Percentiles rank a stretch among this genome's conserved stretches.
phyloP scores from a whole-genome alignment of 768 basidiomycete genomes.

The Russula earlei region DNA sequence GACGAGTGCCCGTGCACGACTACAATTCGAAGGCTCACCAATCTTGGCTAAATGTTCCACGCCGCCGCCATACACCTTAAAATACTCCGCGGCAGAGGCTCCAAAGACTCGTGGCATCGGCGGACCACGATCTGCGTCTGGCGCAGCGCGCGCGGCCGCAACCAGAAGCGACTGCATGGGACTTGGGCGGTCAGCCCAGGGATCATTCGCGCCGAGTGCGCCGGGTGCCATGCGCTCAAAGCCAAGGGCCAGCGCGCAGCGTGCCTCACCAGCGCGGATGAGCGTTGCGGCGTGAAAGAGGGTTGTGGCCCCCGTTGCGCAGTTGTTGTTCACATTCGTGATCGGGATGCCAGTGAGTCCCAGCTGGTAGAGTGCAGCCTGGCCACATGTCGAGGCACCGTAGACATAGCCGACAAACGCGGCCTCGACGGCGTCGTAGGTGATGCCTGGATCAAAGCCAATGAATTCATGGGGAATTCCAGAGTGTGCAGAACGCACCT shows the following conservation, averaged over 20 bases:
- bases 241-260: conserved; percentile 74
- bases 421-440: conserved; percentile 63
- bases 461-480: background rate
- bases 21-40: conserved; percentile 34
- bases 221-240: conserved; percentile 82
- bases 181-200: conserved; percentile 44
- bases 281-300: conserved; percentile 64
- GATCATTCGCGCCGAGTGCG: conserved; percentile 40
- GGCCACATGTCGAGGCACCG: conserved; percentile 71
- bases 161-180: conserved; percentile 40
- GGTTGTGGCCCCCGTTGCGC: conserved; percentile 73
- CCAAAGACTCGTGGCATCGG: conserved; percentile 65
- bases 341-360: conserved; percentile 80
- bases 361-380: conserved; percentile 75
- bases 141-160: conserved; percentile 38
- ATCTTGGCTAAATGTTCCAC: conserved; percentile 67
- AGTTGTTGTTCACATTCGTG: conserved; percentile 83
- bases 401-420: conserved; percentile 75
- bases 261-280: conserved; percentile 58
- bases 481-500: conserved; percentile 31
- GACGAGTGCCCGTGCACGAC: background rate
- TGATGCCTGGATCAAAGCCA: conserved; percentile 47
- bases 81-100: conserved; percentile 68
- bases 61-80: conserved; percentile 59
- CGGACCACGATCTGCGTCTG: conserved; percentile 60